These are phyloP conservation scores for Emmonsia crescens DNA, from an alignment of 2,329 filamentous ascomycete genomes.

Conservation along the genomic window DNA sequence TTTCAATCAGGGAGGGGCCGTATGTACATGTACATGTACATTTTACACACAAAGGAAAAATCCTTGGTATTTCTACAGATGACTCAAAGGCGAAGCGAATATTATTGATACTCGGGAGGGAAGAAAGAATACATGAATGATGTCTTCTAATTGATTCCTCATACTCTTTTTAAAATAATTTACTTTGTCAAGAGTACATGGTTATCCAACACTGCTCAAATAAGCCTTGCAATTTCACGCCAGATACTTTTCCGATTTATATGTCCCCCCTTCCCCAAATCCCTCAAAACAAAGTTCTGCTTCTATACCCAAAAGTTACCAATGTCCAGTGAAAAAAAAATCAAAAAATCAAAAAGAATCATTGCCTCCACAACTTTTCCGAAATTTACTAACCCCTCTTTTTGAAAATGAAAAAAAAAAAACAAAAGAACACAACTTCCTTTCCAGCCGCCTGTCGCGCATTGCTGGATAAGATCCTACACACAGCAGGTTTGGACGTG, in stretches of 20 bases:
- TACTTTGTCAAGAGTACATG: too few relatives aligned
- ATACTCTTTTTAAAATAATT: too few relatives aligned
- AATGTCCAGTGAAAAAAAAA: neutral
- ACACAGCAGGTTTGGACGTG: conserved; percentile 24
- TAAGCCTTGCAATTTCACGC: neutral
- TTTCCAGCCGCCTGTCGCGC: conserved; percentile 41
- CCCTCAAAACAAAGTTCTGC: neutral
- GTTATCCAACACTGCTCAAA: too few relatives aligned
- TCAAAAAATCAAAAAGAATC: neutral
- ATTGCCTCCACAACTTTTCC: neutral
- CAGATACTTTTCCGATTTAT: neutral
- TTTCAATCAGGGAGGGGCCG: neutral
- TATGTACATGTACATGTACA: neutral
- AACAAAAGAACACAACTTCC: conserved; percentile 19
- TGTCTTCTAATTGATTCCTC: too few relatives aligned
- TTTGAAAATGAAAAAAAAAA: neutral
- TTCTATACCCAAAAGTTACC: neutral
- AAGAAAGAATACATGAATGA: too few relatives aligned
- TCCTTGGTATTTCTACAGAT: neutral
- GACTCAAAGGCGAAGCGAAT: too few relatives aligned
- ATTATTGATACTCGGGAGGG: too few relatives aligned
- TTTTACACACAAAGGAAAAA: neutral
- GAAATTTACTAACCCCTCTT: neutral
- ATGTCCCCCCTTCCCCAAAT: neutral
- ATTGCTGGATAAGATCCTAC: conserved; percentile 40